Percentiles rank a stretch among this genome's conserved stretches.
phyloP scores from a whole-genome alignment of 441 rosid species.

The Brassica balearica region DNA sequence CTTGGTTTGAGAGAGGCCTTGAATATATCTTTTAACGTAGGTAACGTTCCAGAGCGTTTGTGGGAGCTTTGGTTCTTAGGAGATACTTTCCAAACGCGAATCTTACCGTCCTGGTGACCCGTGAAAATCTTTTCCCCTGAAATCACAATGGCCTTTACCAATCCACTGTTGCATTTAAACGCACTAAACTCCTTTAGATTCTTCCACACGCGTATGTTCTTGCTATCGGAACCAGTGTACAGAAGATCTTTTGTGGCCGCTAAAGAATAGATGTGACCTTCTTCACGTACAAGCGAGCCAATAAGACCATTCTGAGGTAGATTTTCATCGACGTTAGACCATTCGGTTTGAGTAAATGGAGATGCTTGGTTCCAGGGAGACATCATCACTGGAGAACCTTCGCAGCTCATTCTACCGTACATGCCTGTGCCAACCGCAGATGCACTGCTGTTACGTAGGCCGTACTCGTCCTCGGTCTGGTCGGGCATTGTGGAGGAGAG shows the following conservation, averaged over 20 bases:
- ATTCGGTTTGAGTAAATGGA: constrained; percentile 50
- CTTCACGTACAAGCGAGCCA: constrained; percentile 53
- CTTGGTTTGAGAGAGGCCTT: constrained; percentile 88
- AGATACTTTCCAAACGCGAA: constrained; percentile 82
- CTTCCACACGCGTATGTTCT: constrained; percentile 96
- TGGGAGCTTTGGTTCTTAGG: constrained; percentile 64
- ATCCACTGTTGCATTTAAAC: constrained; percentile 87
- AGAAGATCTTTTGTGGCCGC: constrained; percentile 81
- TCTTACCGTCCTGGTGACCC: constrained; percentile 92
- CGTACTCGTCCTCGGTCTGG: constrained; percentile 55
- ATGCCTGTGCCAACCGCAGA: constrained; percentile 53
- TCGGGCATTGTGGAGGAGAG: constrained; percentile 44
- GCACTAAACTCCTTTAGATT: constrained; percentile 76
- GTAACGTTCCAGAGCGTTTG: constrained; percentile 79
- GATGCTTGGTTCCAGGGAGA: constrained; percentile 90
- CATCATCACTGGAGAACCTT: constrained; percentile 91
- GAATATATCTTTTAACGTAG: constrained; percentile 81
- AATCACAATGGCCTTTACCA: constrained; percentile 83
- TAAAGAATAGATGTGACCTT: constrained; percentile 68
- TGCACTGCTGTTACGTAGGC: constrained; percentile 71
- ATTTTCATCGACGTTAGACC: constrained; percentile 50
- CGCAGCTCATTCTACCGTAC: constrained; percentile 74
- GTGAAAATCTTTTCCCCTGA: constrained; percentile 81
- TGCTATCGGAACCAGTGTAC: constrained; percentile 90
- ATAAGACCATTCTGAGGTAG: constrained; percentile 64